Base-by-base conservation (phyloP, 805 yeast genomes). In the Saccharomyces mikatae region DNA sequence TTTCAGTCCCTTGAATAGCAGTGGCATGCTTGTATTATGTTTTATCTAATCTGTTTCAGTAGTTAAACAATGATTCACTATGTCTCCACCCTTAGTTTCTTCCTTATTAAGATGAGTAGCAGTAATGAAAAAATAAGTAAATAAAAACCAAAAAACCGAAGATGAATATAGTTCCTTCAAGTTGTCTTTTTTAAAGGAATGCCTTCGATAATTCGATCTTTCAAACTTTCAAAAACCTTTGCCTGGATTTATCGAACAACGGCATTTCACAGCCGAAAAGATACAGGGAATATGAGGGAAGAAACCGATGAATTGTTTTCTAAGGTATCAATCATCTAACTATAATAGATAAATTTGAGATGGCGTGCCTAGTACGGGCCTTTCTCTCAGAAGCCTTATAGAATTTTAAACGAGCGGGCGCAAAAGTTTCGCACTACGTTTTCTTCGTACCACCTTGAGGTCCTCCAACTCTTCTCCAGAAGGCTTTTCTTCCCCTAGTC, bases 1-100 rank as follows among this genome's bases (percentile, higher is more conserved):
- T 52, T 62, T 65, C 58, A 71, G 62, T 49, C 70, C 70, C 52
- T 56, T 62, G 22, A 63, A 64, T 13, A 71, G 52, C 50, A 65
- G 53, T 26, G 66, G 62, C 69, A 66, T 65, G 41, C 47, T 50
- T 29, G 17, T 31, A 8, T 4, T 17, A 36, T 36, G 44, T 36
- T 17, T 36, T 36, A 32, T 32, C 41, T 32, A 36, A 17, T 36
- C 24, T 36, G 44, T 36, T 17, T 21, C 44, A 36, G 21, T 17
- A 36, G 21, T 17, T 11, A 36, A 11, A 36, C 44, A 36, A 36
- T 17, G 44, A 17, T 36, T 8, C 44, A 36, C 44, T 17, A 17
- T 36, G 44, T 17, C 2, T 17, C 17, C 8, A 17, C 22, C 44
- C 17, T 36, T 36, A 29, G 44, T 17, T 3, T 36, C 24, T 21